These are phyloP conservation scores for Salix exigua DNA, from an alignment of 345 rosid genomes.

Conservation along the genomic window DNA sequence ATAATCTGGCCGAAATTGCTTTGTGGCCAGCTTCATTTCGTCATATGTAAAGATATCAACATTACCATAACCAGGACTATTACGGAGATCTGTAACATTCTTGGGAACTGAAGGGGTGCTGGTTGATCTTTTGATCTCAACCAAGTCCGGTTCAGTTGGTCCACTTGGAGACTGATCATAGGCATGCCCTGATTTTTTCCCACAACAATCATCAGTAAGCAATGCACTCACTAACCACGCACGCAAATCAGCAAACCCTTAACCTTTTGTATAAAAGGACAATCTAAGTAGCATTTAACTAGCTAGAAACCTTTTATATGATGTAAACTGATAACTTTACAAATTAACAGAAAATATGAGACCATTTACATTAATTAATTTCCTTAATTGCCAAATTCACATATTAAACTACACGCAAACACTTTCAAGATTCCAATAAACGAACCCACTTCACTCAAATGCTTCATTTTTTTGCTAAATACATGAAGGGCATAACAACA, in stretches of 20 bases:
- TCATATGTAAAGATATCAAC: slow-evolving; percentile 77
- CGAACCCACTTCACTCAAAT: background rate
- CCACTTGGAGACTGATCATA: slow-evolving; percentile 10
- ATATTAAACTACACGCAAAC: background rate
- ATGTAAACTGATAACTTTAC: background rate
- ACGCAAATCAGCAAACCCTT: background rate
- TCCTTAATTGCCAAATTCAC: background rate
- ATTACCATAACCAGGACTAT: slow-evolving; percentile 56
- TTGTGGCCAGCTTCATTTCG: slow-evolving; percentile 85
- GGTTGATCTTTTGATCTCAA: slow-evolving; percentile 16
- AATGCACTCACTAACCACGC: background rate
- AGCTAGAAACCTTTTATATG: background rate
- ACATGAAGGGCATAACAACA: background rate
- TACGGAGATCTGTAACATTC: slow-evolving; percentile 74
- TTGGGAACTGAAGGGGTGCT: slow-evolving; percentile 32
- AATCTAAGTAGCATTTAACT: background rate
- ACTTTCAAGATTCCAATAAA: background rate
- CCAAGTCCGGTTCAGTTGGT: slow-evolving; percentile 12
- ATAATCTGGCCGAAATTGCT: slow-evolving; percentile 72
- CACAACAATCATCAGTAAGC: background rate
- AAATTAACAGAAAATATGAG: background rate
- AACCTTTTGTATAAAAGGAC: background rate
- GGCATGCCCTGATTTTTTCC: slow-evolving; percentile 17
- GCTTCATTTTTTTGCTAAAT: background rate
- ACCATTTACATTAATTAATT: background rate